Evolutionary conservation across 2,329 filamentous ascomycete species (phyloP).

Genomic region (Thielaviopsis punctulata): DNA sequence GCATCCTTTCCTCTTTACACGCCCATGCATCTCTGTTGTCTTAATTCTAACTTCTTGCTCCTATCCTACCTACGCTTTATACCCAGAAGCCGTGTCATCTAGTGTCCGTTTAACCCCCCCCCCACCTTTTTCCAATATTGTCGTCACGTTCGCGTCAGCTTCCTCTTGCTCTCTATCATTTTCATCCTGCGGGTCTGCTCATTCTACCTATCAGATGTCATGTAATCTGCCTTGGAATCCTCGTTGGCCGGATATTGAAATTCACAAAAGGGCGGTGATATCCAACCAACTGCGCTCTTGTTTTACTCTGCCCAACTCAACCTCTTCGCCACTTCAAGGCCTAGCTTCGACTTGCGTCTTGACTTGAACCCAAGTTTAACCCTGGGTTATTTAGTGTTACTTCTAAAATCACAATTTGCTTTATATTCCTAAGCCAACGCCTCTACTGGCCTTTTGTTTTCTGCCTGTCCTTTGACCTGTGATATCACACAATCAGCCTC

Average conservation of each 20-base stretch:
- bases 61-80: not conserved
- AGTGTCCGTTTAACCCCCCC: not conserved
- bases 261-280: not conserved
- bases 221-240: not conserved
- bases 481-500: not conserved
- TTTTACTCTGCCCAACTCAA: not conserved
- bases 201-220: not conserved
- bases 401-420: not conserved
- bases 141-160: not conserved
- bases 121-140: not conserved
- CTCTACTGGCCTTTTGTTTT: not conserved
- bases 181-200: slow-evolving; percentile 11
- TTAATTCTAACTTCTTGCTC: not conserved
- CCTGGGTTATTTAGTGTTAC: not conserved
- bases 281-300: not conserved
- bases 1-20: not conserved
- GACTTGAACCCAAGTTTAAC: not conserved
- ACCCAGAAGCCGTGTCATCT: not conserved
- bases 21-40: not conserved
- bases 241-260: not conserved
- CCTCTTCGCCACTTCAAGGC: not conserved
- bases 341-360: not conserved
- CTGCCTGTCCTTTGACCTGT: not conserved
- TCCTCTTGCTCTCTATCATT: not conserved
- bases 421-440: not conserved